Conservation (phyloP, 768 basidiomycete species). For the Gymnopilus dilepis region DNA sequence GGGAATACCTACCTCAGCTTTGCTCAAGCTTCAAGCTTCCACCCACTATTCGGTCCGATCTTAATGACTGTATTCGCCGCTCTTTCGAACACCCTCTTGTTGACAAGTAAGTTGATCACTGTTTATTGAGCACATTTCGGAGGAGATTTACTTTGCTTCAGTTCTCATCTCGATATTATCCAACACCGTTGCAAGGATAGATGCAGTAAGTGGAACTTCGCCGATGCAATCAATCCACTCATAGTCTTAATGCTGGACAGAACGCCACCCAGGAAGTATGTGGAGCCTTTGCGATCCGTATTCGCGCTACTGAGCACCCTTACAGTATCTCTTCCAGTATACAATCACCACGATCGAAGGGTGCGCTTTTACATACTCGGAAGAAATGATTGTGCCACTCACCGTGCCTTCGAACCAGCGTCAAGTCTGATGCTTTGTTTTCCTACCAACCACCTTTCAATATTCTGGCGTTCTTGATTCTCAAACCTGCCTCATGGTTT, state of each 20-base stretch:
- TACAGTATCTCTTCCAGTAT: conserved; percentile 84
- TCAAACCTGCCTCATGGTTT: conserved; percentile 80
- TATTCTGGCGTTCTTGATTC: conserved; percentile 75
- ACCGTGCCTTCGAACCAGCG: conserved; percentile 45
- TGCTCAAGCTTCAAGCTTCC: conserved; percentile 60
- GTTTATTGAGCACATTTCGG: background rate
- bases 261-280: conserved; percentile 55
- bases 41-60: conserved; percentile 75
- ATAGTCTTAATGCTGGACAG: conserved; percentile 26
- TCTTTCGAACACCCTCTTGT: conserved; percentile 74
- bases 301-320: conserved; percentile 13
- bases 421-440: conserved; percentile 89
- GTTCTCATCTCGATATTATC: conserved; percentile 90
- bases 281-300: background rate
- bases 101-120: conserved; percentile 68
- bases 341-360: conserved; percentile 89
- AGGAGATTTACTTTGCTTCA: conserved; percentile 21
- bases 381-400: background rate
- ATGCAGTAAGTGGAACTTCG: conserved; percentile 48
- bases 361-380: conserved; percentile 39
- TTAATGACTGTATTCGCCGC: conserved; percentile 84
- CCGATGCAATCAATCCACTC: background rate
- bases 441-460: conserved; percentile 94
- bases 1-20: conserved; percentile 74
- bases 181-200: conserved; percentile 87